Evolutionary conservation across 116 monocot species (phyloP), one percentile per base, ranked within the genome.

Genomic region (Iris pallida): DNA sequence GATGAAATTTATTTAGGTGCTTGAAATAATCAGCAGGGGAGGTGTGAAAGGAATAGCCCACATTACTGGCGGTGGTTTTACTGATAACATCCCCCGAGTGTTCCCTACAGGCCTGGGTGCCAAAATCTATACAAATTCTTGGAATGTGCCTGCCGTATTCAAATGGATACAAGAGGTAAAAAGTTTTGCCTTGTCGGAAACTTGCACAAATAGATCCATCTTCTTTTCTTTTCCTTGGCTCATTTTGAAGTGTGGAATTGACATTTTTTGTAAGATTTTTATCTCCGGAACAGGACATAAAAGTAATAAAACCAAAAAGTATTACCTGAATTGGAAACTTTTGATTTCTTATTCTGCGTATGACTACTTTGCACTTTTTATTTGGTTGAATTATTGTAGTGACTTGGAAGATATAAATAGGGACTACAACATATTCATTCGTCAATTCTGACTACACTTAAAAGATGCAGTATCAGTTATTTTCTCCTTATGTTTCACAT

Each of bases 41-140:
- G 94, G 94, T 47, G 90, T 94, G 14, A 94, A 85, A 63, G 94
- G 94, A 69, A 90, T 94, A 65, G 94, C 94, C 19, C 94, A 94
- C 68, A 94, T 94, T 43, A 94, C 90, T 12, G 94, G 94, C 60
- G 94, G 90, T 55, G 94, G 94, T 11, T 94, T 94, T 71, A 90
- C 88, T 4, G 94, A 94, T 59, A 94, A 90, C 69, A 94, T 94
- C 55, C 94, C 94, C 4, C 82, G 94, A 63, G 82, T 87, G 14
- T 87, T 94, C 59, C 94, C 94, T 66, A 7, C 69, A 19, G 94
- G 94, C 68, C 81, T 94, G 61, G 94, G 94, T 71, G 87, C 83
- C 61, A 78, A 59, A 20, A 88, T 90, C 53, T 81, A 82, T 54
- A 71, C 69, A 43, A 65, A 72, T 71, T 85, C 90, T 30, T 94